Evolutionary conservation across 345 rosid species (phyloP), one percentile per base, ranked within the genome.

Genomic region (Adansonia digitata): DNA sequence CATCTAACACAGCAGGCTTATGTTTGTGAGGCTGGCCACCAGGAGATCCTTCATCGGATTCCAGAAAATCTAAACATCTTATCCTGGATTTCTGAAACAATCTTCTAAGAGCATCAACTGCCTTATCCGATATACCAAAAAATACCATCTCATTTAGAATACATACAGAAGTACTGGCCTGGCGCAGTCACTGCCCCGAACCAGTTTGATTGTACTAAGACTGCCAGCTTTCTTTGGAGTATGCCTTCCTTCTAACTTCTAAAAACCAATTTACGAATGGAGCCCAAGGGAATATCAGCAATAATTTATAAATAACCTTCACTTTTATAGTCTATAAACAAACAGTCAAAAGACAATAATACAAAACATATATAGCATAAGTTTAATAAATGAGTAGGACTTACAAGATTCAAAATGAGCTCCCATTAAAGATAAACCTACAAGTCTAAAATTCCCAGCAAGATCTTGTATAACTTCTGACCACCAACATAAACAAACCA

Each of bases 81-180:
- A 34, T 69, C 66, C 75, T 77, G 46, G 92, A 82, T 75, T 88
- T 91, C 29, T 72, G 79, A 87, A 92, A 92, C 82, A 83, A 76
- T 79, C 75, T 82, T 67, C 80, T 72, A 77, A 92, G 79, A 73
- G 60, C 78, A 78, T 88, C 79, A 15, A 81, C 81, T 24, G 94
- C 88, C 76, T 83, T 84, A 72, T 87, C 87, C 3, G 98, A 91
- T 81, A 91, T 71, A 72, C 98, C 98, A 80, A 84, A n/a, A n/a
- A n/a, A 92, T 43, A 92, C 81, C 87, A 94, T 86, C 85, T 94
- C 98, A 84, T 94, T 94, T 72, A 92, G 79, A 78, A 94, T 86
- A 82, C 97, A 92, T 11, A 82, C 85, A 22, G 98, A 91, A 40
- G 94, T 91, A 75, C 91, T 82, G 29, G 98, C 97, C 79, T 88